phyloP scores from a whole-genome alignment of 2,329 filamentous ascomycete species.

The Phialemoniopsis sp. region DNA sequence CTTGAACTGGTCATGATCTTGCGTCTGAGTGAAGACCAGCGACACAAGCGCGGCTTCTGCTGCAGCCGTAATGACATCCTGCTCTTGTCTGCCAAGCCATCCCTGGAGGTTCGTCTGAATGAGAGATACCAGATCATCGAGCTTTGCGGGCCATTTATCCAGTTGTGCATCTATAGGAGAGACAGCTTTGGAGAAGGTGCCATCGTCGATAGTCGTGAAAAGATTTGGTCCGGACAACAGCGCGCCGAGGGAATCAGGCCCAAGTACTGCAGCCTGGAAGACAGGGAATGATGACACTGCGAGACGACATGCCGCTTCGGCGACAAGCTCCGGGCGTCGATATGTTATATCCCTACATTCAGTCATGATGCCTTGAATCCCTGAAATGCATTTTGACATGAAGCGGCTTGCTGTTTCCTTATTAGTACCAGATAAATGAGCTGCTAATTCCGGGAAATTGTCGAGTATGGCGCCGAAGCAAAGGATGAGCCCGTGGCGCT shows the following conservation, averaged over 20 bases:
- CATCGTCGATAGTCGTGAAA: slow-evolving; percentile 5
- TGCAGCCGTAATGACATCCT: slow-evolving; percentile 42
- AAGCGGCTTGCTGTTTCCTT: no score
- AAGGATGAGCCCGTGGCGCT: slow-evolving; percentile 63
- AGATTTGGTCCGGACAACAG: slow-evolving; percentile 21
- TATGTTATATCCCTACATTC: slow-evolving; percentile 37
- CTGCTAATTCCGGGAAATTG: slow-evolving; percentile 29
- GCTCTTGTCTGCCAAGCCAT: slow-evolving; percentile 47
- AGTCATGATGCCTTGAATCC: slow-evolving; percentile 27
- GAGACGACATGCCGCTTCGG: slow-evolving; percentile 57
- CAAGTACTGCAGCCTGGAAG: slow-evolving; percentile 30
- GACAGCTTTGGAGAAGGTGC: slow-evolving; percentile 8
- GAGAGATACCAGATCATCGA: slow-evolving; percentile 7
- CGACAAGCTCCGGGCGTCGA: slow-evolving; percentile 60
- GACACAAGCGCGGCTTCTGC: slow-evolving; percentile 48
- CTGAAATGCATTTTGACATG: no score
- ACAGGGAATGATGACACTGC: slow-evolving; percentile 48
- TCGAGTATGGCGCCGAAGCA: slow-evolving; percentile 57
- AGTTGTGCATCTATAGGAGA: slow-evolving; percentile 3
- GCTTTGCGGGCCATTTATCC: neutral
- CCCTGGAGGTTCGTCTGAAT: slow-evolving; percentile 28
- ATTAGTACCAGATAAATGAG: neutral
- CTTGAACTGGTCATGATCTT: slow-evolving; percentile 27
- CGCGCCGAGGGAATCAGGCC: slow-evolving; percentile 1
- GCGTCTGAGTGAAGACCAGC: slow-evolving; percentile 35